Base-by-base conservation (phyloP, 1,284 basidiomycete genomes). In the Ceratorhiza oryzae-sativae region DNA sequence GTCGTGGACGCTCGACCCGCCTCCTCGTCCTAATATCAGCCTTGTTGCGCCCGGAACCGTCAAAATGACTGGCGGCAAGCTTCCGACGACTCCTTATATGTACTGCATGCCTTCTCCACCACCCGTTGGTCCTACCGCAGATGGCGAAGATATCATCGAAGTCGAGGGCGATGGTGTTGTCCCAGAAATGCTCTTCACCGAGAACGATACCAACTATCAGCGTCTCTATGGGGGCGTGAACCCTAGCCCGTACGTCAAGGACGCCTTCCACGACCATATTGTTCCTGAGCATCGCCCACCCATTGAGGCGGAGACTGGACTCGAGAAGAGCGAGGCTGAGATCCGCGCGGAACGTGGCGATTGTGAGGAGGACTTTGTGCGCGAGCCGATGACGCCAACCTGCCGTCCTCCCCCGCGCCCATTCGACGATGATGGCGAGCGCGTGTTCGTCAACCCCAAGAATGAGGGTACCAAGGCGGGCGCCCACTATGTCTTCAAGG, bases 211-310 rank as follows among this genome's bases (percentile, higher is more conserved):
- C 75, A 99, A 99, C 84, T 97, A 91, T 80, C 86, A 88, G 78
- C 88, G 97, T 72, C 85, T 99, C 39, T 99, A 98, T 80, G 90
- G 90, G 41, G 95, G 93, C 27, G 83, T 88, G 76, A 98, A 98
- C 83, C 84, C 87, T 72, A 89, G 88, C 0, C 86, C 87, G 1
- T 96, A 90, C 79, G 93, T 93, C 77, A 99, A 99, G 83, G 97
- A 99, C 78, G 96, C 92, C n/a, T 98, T 99, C 86, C 95, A 99
- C 79, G 96, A 98, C 80, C 93, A 98, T 79, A 93, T 98, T 80
- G 90, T 98, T 75, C 89, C 90, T 2, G 84, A 84, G 15, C 96
- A 98, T 81, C 90, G 93, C 67, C 91, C 91, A 4, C 75, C 49
- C 46, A 74, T 76, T 45, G 71, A 76, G 39, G 75, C 76, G 41